These are phyloP conservation scores for Tricholoma saponaceum DNA, from an alignment of 768 basidiomycete genomes.

Conservation along the genomic window DNA sequence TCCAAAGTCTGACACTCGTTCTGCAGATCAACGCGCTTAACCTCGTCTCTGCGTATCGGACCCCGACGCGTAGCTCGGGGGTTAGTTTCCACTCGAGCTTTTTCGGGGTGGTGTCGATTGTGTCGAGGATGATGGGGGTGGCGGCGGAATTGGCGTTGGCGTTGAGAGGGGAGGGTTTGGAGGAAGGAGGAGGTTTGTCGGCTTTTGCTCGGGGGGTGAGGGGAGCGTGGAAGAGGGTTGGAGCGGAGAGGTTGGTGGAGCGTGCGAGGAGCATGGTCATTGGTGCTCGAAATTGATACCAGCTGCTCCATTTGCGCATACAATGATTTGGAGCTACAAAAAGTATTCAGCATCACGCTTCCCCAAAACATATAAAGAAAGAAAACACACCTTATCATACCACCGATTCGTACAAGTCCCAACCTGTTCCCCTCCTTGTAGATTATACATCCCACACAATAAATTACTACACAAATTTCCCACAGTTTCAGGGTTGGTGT, in stretches of 20 bases:
- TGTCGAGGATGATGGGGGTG: too few relatives aligned
- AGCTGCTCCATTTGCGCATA: constrained; percentile 88
- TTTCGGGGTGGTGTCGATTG: too few relatives aligned
- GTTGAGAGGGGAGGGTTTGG: too few relatives aligned
- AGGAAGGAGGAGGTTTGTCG: constrained; percentile 60
- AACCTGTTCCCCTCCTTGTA: constrained; percentile 83
- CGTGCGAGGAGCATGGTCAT: constrained; percentile 96
- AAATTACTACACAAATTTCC: constrained; percentile 88
- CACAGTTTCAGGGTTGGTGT: constrained; percentile 55
- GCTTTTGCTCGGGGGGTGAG: constrained; percentile 79
- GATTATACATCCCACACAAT: constrained; percentile 85
- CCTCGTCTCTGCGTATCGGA: too few relatives aligned
- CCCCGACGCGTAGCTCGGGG: too few relatives aligned
- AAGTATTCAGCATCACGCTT: not conserved
- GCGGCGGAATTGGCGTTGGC: too few relatives aligned
- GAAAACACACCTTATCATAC: constrained; percentile 80
- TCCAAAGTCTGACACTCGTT: too few relatives aligned
- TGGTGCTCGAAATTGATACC: constrained; percentile 99
- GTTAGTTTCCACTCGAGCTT: too few relatives aligned
- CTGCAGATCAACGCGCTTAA: too few relatives aligned
- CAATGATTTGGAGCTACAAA: constrained; percentile 88
- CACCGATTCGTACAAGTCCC: constrained; percentile 96
- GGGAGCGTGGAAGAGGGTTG: too few relatives aligned
- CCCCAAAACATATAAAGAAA: not conserved
- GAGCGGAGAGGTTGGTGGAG: too few relatives aligned